Percentiles rank a stretch among this genome's conserved stretches.
These are phyloP conservation scores for Wickerhamomyces xylosicus DNA, from an alignment of 805 yeast genomes.

Conservation along the genomic window DNA sequence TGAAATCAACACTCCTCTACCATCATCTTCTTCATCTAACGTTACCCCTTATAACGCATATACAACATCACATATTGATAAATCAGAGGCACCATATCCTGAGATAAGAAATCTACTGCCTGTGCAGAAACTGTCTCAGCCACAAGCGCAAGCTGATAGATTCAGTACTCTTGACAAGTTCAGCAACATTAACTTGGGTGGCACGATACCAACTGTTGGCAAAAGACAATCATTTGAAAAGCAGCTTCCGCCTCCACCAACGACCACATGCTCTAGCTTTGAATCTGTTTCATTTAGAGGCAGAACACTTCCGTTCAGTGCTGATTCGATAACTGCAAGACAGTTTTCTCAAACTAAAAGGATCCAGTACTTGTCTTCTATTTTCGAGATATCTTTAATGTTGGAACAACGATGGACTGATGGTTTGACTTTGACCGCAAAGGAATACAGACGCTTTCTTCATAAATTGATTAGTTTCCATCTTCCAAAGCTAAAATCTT, in stretches of 20 bases:
- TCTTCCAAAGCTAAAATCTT: conserved; percentile 37
- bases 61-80: too few relatives aligned
- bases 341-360: conserved; percentile 38
- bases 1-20: too few relatives aligned
- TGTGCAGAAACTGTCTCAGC: too few relatives aligned
- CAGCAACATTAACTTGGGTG: not conserved
- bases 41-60: too few relatives aligned
- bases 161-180: not conserved
- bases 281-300: conserved; percentile 31
- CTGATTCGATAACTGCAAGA: conserved; percentile 34
- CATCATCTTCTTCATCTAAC: too few relatives aligned
- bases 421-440: conserved; percentile 35
- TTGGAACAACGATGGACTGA: conserved; percentile 43
- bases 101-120: too few relatives aligned
- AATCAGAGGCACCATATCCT: too few relatives aligned
- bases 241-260: not conserved
- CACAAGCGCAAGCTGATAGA: too few relatives aligned
- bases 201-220: not conserved
- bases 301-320: conserved; percentile 40
- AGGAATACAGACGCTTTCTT: conserved; percentile 44
- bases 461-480: conserved; percentile 40
- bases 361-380: conserved; percentile 35
- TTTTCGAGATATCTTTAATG: conserved; percentile 44
- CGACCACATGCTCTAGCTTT: too few relatives aligned
- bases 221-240: not conserved